Conservation (phyloP, 495 filamentous ascomycete species). For the Cercophora scortea region DNA sequence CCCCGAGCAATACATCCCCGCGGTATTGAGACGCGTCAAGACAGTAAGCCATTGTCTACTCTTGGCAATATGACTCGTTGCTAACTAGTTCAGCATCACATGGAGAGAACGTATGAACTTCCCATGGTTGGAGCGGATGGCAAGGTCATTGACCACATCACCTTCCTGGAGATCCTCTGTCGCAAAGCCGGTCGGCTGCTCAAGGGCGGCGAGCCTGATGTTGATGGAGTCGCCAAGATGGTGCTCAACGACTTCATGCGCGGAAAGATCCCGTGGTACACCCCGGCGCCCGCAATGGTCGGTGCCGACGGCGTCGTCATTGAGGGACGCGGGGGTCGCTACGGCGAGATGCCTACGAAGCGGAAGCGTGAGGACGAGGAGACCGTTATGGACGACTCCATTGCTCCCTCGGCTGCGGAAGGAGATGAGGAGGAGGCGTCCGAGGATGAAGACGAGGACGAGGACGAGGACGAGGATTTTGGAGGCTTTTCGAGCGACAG, state of each 20-base stretch:
- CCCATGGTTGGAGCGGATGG: constrained; percentile 22
- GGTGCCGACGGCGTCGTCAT: constrained; percentile 47
- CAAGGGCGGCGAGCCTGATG: constrained; percentile 83
- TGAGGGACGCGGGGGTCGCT: constrained; percentile 46
- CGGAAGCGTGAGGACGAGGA: constrained; percentile 47
- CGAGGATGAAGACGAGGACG: constrained; percentile 18
- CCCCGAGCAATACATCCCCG: constrained; percentile 89
- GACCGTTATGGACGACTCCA: constrained; percentile 24
- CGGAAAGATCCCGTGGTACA: constrained; percentile 95
- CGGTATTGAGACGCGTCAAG: constrained; percentile 71
- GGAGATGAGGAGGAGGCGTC: constrained; percentile 16
- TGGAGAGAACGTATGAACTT: constrained; percentile 88
- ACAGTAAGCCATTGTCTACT: constrained; percentile 11
- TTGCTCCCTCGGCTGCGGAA: constrained; percentile 14
- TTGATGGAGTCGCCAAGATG: constrained; percentile 90
- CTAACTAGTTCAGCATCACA: constrained; percentile 46
- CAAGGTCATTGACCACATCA: constrained; percentile 60
- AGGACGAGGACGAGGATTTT: constrained; percentile 26
- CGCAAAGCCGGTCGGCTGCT: constrained; percentile 80
- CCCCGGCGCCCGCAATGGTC: constrained; percentile 60
- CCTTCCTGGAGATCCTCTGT: constrained; percentile 81
- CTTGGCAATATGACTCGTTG: too few species aligned
- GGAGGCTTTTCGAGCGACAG: constrained; percentile 47
- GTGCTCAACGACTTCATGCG: constrained; percentile 91
- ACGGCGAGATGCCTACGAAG: constrained; percentile 54